phyloP scores from a whole-genome alignment of 2,329 filamentous ascomycete genomes.

The Clonostachys chloroleuca region DNA sequence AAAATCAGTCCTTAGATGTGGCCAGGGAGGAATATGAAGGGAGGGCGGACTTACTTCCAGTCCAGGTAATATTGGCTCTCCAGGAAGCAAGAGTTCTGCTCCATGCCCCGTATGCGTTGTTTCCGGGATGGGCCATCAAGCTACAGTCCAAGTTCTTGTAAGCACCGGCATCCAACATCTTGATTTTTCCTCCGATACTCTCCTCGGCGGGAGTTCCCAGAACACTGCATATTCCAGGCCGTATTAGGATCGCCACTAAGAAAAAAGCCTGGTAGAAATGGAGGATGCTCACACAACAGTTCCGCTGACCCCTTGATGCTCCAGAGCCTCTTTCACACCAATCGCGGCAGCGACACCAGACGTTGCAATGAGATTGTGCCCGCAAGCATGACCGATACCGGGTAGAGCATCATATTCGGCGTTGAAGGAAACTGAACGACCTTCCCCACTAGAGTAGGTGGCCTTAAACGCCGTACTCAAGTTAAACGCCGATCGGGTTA shows the following conservation, averaged over 20 bases:
- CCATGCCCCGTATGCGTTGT: constrained; percentile 4
- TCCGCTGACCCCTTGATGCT: not conserved
- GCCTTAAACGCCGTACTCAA: constrained; percentile 24
- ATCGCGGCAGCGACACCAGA: constrained; percentile 37
- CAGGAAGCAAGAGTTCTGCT: constrained; percentile 4
- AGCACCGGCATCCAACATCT: constrained; percentile 35
- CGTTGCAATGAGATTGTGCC: constrained; percentile 49
- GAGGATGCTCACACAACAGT: constrained; percentile 2
- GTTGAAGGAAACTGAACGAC: constrained; percentile 23
- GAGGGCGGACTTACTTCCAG: not conserved
- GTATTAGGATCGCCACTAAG: not conserved
- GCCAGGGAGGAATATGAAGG: not conserved
- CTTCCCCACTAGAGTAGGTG: constrained; percentile 14
- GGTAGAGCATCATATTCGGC: constrained; percentile 39
- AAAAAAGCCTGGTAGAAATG: not conserved
- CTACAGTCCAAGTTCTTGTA: constrained; percentile 27
- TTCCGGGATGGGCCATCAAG: constrained; percentile 19
- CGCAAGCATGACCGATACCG: constrained; percentile 46
- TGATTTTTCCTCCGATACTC: constrained; percentile 45
- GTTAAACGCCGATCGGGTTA: constrained; percentile 21
- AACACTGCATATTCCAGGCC: constrained; percentile 11
- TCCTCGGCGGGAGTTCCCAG: constrained; percentile 52
- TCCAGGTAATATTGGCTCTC: constrained; percentile 4
- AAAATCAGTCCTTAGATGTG: too few species aligned
- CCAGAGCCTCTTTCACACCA: constrained; percentile 8